Percentiles rank a stretch among this genome's conserved stretches.
phyloP scores from a whole-genome alignment of 1,284 basidiomycete genomes.

The Takashimella tepidaria region DNA sequence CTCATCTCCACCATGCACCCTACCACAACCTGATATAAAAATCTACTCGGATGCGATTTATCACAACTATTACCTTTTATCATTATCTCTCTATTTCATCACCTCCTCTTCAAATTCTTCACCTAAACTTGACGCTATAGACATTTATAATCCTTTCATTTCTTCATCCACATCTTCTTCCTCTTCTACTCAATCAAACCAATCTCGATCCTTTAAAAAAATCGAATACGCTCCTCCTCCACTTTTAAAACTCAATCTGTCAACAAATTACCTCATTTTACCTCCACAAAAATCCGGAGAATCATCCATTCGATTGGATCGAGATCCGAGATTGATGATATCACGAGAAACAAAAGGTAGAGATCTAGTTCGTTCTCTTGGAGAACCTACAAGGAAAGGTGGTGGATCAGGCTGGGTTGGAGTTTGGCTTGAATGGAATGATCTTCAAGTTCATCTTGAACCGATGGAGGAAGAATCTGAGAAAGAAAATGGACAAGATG shows the following conservation, averaged over 20 bases:
- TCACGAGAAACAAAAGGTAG: conserved; percentile 59
- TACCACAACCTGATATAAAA: conserved; percentile 59
- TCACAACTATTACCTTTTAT: conserved; percentile 71
- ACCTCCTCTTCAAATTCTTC: conserved; percentile 52
- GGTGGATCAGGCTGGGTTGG: conserved; percentile 79
- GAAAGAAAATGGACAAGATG: not conserved
- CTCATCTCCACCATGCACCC: conserved; percentile 4
- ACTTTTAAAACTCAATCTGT: conserved; percentile 56
- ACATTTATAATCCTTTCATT: conserved; percentile 63
- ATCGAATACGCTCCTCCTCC: conserved; percentile 38
- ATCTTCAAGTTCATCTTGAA: conserved; percentile 38
- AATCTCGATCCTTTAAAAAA: no score
- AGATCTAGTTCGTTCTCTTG: conserved; percentile 65
- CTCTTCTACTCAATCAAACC: conserved; percentile 3
- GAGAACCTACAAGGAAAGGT: conserved; percentile 80
- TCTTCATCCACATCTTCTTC: conserved; percentile 1
- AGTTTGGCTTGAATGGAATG: conserved; percentile 88
- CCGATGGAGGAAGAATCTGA: not conserved
- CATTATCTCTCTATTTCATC: conserved; percentile 67
- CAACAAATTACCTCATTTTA: conserved; percentile 48
- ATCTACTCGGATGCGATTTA: conserved; percentile 75
- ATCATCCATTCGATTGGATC: conserved; percentile 8
- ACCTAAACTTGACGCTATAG: conserved; percentile 64
- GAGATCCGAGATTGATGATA: conserved; percentile 52
- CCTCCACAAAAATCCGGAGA: conserved; percentile 25